phyloP scores from a whole-genome alignment of 441 rosid genomes.

The Pelargonium cotyledonis region DNA sequence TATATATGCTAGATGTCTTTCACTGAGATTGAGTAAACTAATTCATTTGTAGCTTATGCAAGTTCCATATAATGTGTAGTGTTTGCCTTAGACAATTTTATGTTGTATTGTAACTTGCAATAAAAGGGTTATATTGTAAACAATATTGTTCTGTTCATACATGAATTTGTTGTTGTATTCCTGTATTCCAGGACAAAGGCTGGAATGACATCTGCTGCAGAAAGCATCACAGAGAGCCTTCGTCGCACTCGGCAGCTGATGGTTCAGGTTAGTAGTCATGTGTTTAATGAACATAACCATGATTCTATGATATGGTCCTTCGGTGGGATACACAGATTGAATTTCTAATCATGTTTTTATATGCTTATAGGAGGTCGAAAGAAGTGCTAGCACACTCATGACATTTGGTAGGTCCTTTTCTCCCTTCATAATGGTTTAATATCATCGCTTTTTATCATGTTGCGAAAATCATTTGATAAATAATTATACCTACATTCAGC shows the following conservation, averaged over 20 bases:
- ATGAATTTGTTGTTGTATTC: constrained; percentile 2
- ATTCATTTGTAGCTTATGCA: not conserved
- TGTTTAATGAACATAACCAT: not conserved
- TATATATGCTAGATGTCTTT: not conserved
- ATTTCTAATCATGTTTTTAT: constrained; percentile 10
- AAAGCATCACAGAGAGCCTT: constrained; percentile 93
- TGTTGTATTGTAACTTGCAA: not conserved
- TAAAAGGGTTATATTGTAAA: not conserved
- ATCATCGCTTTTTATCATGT: not conserved
- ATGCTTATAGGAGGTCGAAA: constrained; percentile 65
- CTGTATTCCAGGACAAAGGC: constrained; percentile 61
- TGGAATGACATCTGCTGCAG: constrained; percentile 93
- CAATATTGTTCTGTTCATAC: not conserved
- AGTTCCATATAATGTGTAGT: not conserved
- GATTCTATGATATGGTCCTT: not conserved
- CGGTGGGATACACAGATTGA: constrained; percentile 7
- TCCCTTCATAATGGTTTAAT: not conserved
- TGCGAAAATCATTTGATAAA: no score
- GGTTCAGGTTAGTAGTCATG: constrained; percentile 61
- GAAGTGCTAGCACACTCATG: constrained; percentile 65
- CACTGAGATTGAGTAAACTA: not conserved
- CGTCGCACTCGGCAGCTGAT: constrained; percentile 82
- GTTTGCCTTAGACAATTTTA: not conserved
- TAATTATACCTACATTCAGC: not conserved
- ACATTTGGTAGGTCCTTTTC: constrained; percentile 54